phyloP scores from a whole-genome alignment of 345 rosid genomes.

The Brassica cretica region DNA sequence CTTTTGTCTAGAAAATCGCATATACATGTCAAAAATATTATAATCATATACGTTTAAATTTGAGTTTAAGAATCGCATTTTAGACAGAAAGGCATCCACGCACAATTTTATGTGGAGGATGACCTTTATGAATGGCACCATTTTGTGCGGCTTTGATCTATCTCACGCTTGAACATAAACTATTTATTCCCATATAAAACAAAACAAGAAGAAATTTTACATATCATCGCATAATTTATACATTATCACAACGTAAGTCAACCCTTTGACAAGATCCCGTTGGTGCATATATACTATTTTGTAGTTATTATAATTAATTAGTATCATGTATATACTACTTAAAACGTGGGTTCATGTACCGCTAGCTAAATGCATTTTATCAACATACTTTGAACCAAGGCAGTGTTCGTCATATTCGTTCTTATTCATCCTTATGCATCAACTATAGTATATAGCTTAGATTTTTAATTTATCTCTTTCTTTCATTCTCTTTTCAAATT shows the following conservation, averaged over 20 bases:
- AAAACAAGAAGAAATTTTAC: not conserved
- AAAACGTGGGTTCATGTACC: conserved; percentile 38
- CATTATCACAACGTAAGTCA: conserved; percentile 39
- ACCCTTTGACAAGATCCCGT: conserved; percentile 36
- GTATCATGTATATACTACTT: conserved; percentile 11
- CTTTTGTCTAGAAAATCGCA: not conserved
- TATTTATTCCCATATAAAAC: conserved; percentile 1
- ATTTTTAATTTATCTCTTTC: conserved; percentile 13
- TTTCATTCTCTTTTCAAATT: conserved; percentile 6
- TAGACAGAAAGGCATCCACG: conserved; percentile 17
- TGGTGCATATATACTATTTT: conserved; percentile 27
- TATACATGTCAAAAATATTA: too few species aligned
- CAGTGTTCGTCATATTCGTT: conserved; percentile 33
- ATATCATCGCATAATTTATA: not conserved
- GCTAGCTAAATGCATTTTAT: conserved; percentile 25
- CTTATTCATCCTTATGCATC: conserved; percentile 22
- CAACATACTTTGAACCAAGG: conserved; percentile 42
- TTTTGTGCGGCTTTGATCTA: conserved; percentile 9
- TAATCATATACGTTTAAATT: not conserved
- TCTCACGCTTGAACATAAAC: conserved; percentile 11
- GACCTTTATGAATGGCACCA: conserved; percentile 5
- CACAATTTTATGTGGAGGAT: conserved; percentile 24
- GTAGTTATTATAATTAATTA: not conserved
- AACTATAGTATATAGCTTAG: conserved; percentile 9
- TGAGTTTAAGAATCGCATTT: not conserved